Percentiles rank a stretch among this genome's conserved stretches.
phyloP scores from a whole-genome alignment of 2,329 filamentous ascomycete species.

The Parafenestella ontariensis region DNA sequence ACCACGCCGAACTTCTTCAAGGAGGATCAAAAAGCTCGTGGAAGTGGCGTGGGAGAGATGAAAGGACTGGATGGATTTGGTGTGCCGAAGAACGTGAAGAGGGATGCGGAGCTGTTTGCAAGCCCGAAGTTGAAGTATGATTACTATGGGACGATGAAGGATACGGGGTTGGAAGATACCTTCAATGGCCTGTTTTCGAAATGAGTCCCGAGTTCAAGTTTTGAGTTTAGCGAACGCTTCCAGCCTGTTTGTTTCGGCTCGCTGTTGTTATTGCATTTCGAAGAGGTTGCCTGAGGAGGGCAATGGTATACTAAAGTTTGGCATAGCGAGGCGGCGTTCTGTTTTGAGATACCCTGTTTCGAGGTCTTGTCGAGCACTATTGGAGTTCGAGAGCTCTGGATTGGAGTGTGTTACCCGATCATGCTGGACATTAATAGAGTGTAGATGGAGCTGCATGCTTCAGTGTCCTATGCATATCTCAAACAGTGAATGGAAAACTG shows the following conservation, averaged over 20 bases:
- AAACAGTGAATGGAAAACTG: background rate
- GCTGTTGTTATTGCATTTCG: background rate
- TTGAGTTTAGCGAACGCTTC: background rate
- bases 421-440: background rate
- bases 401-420: background rate
- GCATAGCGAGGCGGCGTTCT: constrained; percentile 17
- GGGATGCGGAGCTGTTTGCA: constrained; percentile 39
- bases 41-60: constrained; percentile 14
- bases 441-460: background rate
- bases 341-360: constrained; percentile 24
- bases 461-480: background rate
- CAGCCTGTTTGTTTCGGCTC: background rate
- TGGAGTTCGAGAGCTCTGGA: background rate
- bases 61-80: constrained; percentile 30
- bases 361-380: background rate
- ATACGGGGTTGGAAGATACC: constrained; percentile 42
- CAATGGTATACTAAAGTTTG: background rate
- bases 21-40: constrained; percentile 36
- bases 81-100: constrained; percentile 36
- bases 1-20: constrained; percentile 62
- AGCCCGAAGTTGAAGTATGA: constrained; percentile 45
- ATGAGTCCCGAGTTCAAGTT: constrained; percentile 8
- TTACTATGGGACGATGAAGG: constrained; percentile 36
- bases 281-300: background rate
- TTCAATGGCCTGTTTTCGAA: constrained; percentile 44